A percentile compares a stretch with the other conserved stretches of the same genome.
Conservation (phyloP, 495 filamentous ascomycete genomes). For the Rusavskia elegans region DNA sequence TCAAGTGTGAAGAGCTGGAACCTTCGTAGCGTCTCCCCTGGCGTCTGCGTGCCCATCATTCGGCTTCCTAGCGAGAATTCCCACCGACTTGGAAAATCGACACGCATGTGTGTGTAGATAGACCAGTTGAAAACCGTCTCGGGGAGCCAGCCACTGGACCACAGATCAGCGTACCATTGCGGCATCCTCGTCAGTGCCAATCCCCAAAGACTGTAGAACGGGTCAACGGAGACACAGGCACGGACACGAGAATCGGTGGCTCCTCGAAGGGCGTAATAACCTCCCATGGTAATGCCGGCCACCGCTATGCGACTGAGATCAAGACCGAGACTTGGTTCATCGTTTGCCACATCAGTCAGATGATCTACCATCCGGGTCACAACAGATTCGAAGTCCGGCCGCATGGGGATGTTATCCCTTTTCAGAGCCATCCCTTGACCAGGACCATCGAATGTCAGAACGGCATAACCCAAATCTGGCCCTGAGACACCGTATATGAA, state of each 20-base stretch:
- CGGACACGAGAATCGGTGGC: constrained; percentile 26
- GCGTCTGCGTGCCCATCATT: neutral
- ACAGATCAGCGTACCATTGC: neutral
- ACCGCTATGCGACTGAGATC: constrained; percentile 27
- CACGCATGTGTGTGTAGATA: neutral
- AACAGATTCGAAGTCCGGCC: constrained; percentile 14
- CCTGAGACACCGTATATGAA: constrained; percentile 15
- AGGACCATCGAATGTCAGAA: constrained; percentile 23
- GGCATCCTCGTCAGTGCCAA: constrained; percentile 8
- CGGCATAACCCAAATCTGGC: constrained; percentile 25
- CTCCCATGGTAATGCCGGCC: constrained; percentile 26
- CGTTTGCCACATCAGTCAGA: neutral
- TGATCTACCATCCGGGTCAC: too few species aligned
- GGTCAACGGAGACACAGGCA: constrained; percentile 28
- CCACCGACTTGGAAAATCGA: neutral
- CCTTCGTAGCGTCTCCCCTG: neutral
- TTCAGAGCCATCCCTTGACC: constrained; percentile 29
- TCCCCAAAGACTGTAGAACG: constrained; percentile 23
- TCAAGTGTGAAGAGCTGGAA: neutral
- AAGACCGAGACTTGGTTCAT: constrained; percentile 23
- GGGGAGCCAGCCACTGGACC: neutral
- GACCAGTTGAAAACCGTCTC: neutral
- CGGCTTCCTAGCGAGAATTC: neutral
- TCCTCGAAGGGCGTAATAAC: constrained; percentile 25
- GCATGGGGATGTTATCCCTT: constrained; percentile 16